Conservation (phyloP, 129 eudicot genomes). For the Gnaphalium uliginosum region DNA sequence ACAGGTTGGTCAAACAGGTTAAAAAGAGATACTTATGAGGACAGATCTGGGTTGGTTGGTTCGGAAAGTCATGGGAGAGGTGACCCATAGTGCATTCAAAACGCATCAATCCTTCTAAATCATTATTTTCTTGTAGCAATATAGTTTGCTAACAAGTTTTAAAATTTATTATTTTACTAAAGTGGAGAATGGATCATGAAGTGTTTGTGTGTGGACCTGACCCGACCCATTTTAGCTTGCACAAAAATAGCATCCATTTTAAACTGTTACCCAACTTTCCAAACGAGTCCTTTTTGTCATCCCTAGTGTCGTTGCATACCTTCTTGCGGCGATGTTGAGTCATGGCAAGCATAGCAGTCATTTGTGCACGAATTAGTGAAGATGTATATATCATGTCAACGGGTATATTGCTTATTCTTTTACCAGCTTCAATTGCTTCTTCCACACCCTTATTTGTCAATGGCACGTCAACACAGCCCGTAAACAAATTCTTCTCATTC, state of each 20-base stretch:
- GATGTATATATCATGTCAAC: slow-evolving; percentile 83
- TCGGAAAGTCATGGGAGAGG: too few relatives aligned
- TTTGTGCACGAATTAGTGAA: slow-evolving; percentile 89
- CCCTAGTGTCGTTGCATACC: slow-evolving; percentile 38
- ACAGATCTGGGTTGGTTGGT: too few relatives aligned
- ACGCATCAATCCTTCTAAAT: not conserved
- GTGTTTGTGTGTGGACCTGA: not conserved
- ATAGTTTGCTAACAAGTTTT: not conserved
- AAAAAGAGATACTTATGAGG: too few relatives aligned
- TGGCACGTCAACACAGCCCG: slow-evolving; percentile 95
- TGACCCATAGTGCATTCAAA: not conserved
- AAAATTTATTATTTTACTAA: too few relatives aligned
- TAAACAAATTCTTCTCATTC: slow-evolving; percentile 91
- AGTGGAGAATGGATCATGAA: too few relatives aligned
- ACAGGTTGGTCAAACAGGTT: not conserved
- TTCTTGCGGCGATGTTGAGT: slow-evolving; percentile 86
- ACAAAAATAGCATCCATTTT: not conserved
- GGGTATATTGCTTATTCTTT: slow-evolving; percentile 87
- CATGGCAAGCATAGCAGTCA: slow-evolving; percentile 99
- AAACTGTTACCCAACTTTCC: too few relatives aligned
- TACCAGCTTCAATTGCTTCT: slow-evolving; percentile 92
- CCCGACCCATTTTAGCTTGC: not conserved
- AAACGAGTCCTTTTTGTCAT: not conserved
- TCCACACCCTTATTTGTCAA: slow-evolving; percentile 82
- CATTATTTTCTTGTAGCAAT: not conserved